A percentile compares a stretch with the other conserved stretches of the same genome.
Conservation (phyloP, 1,139 yeast genomes). For the Blastobotrys elegans region DNA sequence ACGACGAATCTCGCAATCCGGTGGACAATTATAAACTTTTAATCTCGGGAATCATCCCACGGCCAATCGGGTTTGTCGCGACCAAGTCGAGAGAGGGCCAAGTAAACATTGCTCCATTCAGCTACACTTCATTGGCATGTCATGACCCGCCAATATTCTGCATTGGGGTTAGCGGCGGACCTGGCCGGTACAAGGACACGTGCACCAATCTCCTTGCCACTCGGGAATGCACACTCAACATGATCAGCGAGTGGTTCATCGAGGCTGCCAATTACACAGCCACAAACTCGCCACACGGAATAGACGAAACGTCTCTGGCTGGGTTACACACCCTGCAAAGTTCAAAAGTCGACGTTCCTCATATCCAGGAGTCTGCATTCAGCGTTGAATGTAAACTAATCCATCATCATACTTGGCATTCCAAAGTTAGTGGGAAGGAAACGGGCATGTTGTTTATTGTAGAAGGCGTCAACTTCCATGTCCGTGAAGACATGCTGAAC, state of each 20-base stretch:
- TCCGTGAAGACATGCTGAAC: constrained; percentile 50
- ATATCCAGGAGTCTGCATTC: constrained; percentile 59
- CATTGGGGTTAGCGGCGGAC: constrained; percentile 44
- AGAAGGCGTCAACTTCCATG: constrained; percentile 56
- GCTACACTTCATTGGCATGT: constrained; percentile 47
- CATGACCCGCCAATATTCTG: constrained; percentile 58
- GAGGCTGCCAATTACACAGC: constrained; percentile 59
- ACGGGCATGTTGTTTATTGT: constrained; percentile 44
- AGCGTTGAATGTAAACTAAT: constrained; percentile 52
- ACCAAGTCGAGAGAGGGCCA: constrained; percentile 43
- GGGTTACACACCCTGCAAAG: constrained; percentile 51
- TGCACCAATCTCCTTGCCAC: constrained; percentile 46
- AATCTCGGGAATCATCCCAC: constrained; percentile 48
- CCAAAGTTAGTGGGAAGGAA: constrained; percentile 39
- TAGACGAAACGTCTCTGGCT: constrained; percentile 52
- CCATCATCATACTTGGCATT: constrained; percentile 43
- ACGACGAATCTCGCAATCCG: constrained; percentile 40
- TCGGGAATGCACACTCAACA: constrained; percentile 52
- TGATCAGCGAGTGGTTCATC: constrained; percentile 58
- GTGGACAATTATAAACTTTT: constrained; percentile 48
- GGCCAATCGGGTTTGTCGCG: constrained; percentile 57
- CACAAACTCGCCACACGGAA: constrained; percentile 44
- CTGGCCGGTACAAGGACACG: constrained; percentile 46
- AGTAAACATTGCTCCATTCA: constrained; percentile 54
- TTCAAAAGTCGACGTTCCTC: constrained; percentile 46